Evolutionary conservation across 148 eudicot genomes (phyloP), one percentile per base, ranked within the genome.

Genomic region (Silene conica): DNA sequence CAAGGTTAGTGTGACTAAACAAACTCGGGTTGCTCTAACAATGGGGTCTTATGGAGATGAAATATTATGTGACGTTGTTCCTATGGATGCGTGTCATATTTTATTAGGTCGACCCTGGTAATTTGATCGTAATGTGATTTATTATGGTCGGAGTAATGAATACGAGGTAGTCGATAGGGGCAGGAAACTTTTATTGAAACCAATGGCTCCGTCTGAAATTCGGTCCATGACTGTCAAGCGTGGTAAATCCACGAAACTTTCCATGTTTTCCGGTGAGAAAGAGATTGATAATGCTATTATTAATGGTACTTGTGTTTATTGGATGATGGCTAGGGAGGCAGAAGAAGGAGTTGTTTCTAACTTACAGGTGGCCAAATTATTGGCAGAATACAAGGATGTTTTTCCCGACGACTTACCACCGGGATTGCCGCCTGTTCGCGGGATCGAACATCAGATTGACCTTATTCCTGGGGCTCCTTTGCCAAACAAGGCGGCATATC

Each of bases 381-480:
- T 54, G 57, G 57, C 8, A 15, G 57, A 54, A 54, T 54, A 54
- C 18, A 3, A 3, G 16, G 57, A 54, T 54, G 57, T 54, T 43
- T 43, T 43, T 43, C 8, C 8, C 46, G 46, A 43, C 46, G 46
- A 43, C 8, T 43, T 43, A 43, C 46, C 46, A 43, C 46, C 46
- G n/a, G n/a, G n/a, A n/a, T n/a, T n/a, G n/a, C n/a, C n/a, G n/a
- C n/a, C n/a, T n/a, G n/a, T n/a, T n/a, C 46, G 46, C 46, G 46
- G 46, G 8, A 43, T 43, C 4, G 61, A 57, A 8, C 61, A 57
- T 57, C 61, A 57, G 2, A 57, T 57, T 57, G 61, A 57, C 16
- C 61, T 57, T 16, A 57, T 57, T n/a, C 61, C 21, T 8, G 61
- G 61, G 61, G 61, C 61, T 57, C 61, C 61, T 57, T 57, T 57